phyloP scores from a whole-genome alignment of 352 stramenopile species.

The Saprolegnia diclina region DNA sequence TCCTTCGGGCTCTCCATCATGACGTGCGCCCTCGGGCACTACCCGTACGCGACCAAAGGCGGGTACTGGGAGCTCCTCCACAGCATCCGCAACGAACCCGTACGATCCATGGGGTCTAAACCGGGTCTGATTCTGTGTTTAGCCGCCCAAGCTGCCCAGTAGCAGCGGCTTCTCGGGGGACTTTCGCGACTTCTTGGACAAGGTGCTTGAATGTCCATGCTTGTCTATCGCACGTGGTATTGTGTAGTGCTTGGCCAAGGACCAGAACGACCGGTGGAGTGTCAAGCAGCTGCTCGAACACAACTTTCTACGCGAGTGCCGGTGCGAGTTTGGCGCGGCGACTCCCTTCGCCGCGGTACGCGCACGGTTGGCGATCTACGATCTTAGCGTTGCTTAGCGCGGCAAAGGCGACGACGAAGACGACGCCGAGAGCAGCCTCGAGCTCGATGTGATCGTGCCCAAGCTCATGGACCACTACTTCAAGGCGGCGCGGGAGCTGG shows the following conservation, averaged over 20 bases:
- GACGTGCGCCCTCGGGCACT: constrained; percentile 83
- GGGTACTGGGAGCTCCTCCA: constrained; percentile 88
- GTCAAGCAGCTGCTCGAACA: constrained; percentile 72
- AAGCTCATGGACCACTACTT: constrained; percentile 74
- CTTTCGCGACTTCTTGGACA: constrained; percentile 75
- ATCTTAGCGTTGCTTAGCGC: too few relatives aligned
- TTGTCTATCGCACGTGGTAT: not conserved
- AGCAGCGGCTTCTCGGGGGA: constrained; percentile 56
- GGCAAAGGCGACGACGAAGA: constrained; percentile 30
- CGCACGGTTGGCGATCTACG: not conserved
- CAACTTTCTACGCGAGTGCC: constrained; percentile 56
- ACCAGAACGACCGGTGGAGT: constrained; percentile 71
- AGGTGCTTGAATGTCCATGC: constrained; percentile 21
- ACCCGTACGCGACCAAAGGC: constrained; percentile 80
- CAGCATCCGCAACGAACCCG: constrained; percentile 74
- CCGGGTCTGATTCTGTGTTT: not conserved
- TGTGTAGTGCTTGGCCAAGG: constrained; percentile 55
- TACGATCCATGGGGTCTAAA: not conserved
- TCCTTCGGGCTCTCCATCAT: constrained; percentile 84
- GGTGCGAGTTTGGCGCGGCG: constrained; percentile 24
- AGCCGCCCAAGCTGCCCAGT: constrained; percentile 59
- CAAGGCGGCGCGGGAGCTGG: constrained; percentile 68
- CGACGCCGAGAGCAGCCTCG: constrained; percentile 33
- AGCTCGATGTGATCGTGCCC: constrained; percentile 71
- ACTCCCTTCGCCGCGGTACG: not conserved